Evolutionary conservation across 2,329 filamentous ascomycete species (phyloP).

Genomic region (Pseudopyrenochaeta lycopersici): DNA sequence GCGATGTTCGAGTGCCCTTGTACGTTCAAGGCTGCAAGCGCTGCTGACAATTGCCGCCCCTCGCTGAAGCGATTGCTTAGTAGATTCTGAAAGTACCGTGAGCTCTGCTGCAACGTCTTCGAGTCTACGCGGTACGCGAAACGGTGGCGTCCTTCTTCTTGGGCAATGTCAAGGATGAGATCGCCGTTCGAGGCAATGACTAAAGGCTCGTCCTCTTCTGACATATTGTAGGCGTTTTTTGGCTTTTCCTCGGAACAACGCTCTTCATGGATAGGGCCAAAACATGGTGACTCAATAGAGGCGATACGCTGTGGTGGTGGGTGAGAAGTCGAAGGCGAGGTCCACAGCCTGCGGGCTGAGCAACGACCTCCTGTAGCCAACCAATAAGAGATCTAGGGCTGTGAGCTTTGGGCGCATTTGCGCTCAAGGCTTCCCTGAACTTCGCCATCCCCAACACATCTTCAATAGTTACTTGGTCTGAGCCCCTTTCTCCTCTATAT

Average conservation of each 20-base stretch:
- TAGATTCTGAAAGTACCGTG: constrained; percentile 75
- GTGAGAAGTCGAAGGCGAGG: constrained; percentile 5
- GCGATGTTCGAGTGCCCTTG: constrained; percentile 56
- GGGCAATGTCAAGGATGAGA: constrained; percentile 71
- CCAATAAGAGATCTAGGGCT: constrained; percentile 2
- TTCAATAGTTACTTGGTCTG: no score
- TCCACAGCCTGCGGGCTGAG: constrained; percentile 17
- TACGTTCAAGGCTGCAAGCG: constrained; percentile 62
- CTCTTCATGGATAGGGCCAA: constrained; percentile 60
- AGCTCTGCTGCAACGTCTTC: constrained; percentile 65
- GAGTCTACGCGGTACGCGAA: constrained; percentile 70
- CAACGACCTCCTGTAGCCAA: not conserved
- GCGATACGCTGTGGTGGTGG: constrained; percentile 18
- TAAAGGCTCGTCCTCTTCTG: constrained; percentile 50
- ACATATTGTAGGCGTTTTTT: constrained; percentile 25
- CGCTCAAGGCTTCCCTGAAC: no score
- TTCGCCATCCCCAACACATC: no score
- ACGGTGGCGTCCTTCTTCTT: constrained; percentile 66
- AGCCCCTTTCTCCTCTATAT: no score
- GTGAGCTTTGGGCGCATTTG: not conserved
- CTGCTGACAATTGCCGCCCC: constrained; percentile 62
- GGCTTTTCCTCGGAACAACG: constrained; percentile 17
- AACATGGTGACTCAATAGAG: constrained; percentile 50
- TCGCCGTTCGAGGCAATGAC: constrained; percentile 68
- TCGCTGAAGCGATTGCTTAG: constrained; percentile 73